Conservation (phyloP, 768 basidiomycete species). For the Termitomyces sp. region DNA sequence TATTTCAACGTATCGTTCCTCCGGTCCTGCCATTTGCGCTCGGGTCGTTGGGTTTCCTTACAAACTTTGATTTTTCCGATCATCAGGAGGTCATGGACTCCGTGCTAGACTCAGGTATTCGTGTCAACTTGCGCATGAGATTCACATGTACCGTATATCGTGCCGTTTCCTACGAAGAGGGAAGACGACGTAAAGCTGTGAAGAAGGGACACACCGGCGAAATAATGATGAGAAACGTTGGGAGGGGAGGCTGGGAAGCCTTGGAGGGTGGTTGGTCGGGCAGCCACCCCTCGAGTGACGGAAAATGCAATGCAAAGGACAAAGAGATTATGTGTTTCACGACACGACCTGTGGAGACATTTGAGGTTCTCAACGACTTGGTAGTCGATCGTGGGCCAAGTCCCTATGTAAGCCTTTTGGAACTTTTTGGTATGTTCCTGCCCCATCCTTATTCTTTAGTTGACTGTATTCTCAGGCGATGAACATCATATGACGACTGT, state of each 20-base stretch:
- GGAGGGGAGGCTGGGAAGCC: conserved; percentile 93
- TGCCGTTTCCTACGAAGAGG: conserved; percentile 71
- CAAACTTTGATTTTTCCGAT: conserved; percentile 91
- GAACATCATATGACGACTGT: conserved; percentile 99
- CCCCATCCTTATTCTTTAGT: background rate
- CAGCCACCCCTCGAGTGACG: conserved; percentile 34
- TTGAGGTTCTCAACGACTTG: conserved; percentile 94
- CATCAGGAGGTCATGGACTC: conserved; percentile 82
- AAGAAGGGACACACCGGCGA: conserved; percentile 94
- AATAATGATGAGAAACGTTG: conserved; percentile 93
- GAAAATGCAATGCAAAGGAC: conserved; percentile 60
- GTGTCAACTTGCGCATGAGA: conserved; percentile 97
- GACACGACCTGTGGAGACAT: conserved; percentile 90
- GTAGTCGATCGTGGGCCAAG: conserved; percentile 98
- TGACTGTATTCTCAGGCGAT: conserved; percentile 55
- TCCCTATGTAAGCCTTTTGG: conserved; percentile 92
- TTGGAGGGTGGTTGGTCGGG: conserved; percentile 74
- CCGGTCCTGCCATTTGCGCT: conserved; percentile 96
- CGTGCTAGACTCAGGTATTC: conserved; percentile 87
- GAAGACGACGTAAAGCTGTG: conserved; percentile 70
- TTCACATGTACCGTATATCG: conserved; percentile 99
- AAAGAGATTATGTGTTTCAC: conserved; percentile 99
- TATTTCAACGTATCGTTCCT: conserved; percentile 98
- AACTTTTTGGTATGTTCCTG: conserved; percentile 80
- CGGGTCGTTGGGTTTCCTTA: conserved; percentile 95